Evolutionary conservation across 2,329 filamentous ascomycete genomes (phyloP), one percentile per base, ranked within the genome.

Genomic region (Penicillium sp.): DNA sequence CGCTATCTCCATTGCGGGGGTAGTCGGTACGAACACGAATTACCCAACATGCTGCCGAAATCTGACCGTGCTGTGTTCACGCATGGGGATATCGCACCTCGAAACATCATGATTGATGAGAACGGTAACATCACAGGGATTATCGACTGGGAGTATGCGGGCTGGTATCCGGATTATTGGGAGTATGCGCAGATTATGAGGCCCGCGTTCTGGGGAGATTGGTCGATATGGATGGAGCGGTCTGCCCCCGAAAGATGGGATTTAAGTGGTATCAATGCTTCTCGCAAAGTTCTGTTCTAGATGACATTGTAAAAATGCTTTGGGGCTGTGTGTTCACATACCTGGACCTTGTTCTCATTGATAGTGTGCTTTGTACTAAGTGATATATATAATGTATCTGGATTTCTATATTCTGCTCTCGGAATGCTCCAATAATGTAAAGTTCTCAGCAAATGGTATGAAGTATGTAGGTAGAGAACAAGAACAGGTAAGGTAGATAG

Each of bases 101-200:
- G 64, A 38, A 71, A 70, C 46, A 61, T 71, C 47, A 62, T 71
- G 45, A 38, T 69, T 20, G 50, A 64, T 39, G 54, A 54, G 24
- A 18, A 55, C 20, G 47, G 52, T 13, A 49, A 39, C 1, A 44
- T 66, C 44, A 53, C 71, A 1, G 62, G 65, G 6, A 56, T 75
- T 15, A 63, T 75, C 44, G 70, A 73, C 60, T 75, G 69, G 72
- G 71, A 73, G 47, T 66, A 49, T 38, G 61, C 68, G 18, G 68
- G 69, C 8, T 73, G 67, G 71, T 72, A 69, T 53, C 71, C 70
- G 7, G 66, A 57, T 18, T 74, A 72, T 47, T 74, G 67, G 70
- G 71, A 73, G 56, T 72, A 72, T 56, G 64, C 66, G 25, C 65
- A 66, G 50, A 66, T 67, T 24, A 49, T 65, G 52, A 55, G 56